A percentile compares a stretch with the other conserved stretches of the same genome.
Evolutionary conservation across 2,329 filamentous ascomycete genomes (phyloP).

Genomic region (Aspergillus sergii): DNA sequence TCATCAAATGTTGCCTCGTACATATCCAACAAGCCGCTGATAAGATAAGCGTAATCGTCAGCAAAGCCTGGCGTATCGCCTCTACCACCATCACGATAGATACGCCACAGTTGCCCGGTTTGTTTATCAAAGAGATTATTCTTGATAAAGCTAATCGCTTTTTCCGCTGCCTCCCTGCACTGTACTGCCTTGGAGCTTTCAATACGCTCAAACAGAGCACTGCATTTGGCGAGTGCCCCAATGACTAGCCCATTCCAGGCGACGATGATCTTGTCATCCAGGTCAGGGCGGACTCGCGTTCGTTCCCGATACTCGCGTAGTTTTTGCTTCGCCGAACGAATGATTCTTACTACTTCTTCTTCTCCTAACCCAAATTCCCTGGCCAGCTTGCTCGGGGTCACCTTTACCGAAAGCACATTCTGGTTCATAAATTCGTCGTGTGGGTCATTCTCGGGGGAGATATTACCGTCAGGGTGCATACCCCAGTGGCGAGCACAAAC

Average conservation of each 20-base stretch:
- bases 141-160: conserved; percentile 72
- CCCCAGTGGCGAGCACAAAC: conserved; percentile 84
- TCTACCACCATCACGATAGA: conserved; percentile 68
- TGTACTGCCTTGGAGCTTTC: conserved; percentile 59
- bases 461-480: conserved; percentile 81
- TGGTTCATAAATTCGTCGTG: conserved; percentile 94
- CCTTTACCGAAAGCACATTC: conserved; percentile 78
- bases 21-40: conserved; percentile 78
- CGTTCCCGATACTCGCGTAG: conserved; percentile 71
- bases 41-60: conserved; percentile 92
- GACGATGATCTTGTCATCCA: conserved; percentile 87
- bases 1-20: conserved; percentile 82
- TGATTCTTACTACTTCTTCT: conserved; percentile 67
- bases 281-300: conserved; percentile 72
- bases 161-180: conserved; percentile 68
- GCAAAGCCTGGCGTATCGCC: conserved; percentile 75
- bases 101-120: conserved; percentile 67
- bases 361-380: conserved; percentile 73
- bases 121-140: conserved; percentile 70
- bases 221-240: conserved; percentile 74
- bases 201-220: conserved; percentile 65
- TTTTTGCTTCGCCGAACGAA: conserved; percentile 68
- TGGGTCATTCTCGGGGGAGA: conserved; percentile 77
- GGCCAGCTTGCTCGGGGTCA: conserved; percentile 68
- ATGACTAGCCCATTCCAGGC: conserved; percentile 90